These are phyloP conservation scores for Camelina sativa DNA, from an alignment of 345 rosid genomes.

Conservation along the genomic window DNA sequence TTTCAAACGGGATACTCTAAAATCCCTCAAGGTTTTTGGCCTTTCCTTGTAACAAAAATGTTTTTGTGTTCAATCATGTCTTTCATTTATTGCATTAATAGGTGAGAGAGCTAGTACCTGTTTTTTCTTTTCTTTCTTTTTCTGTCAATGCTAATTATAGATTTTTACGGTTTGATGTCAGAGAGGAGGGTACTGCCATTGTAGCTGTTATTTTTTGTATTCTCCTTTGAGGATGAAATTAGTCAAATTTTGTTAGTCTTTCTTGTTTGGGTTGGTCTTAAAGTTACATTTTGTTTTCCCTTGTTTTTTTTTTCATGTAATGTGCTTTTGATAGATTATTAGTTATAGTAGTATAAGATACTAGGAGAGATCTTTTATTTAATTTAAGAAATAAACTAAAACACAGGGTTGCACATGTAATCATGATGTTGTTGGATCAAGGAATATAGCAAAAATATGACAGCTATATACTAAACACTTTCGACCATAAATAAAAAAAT, in stretches of 20 bases:
- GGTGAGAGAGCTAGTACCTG: constrained; percentile 20
- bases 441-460: constrained; percentile 26
- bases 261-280: background rate
- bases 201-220: constrained; percentile 11
- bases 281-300: too few species aligned
- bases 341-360: background rate
- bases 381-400: constrained; percentile 11
- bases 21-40: constrained; percentile 14
- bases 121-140: background rate
- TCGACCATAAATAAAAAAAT: constrained; percentile 8
- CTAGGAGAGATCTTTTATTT: background rate
- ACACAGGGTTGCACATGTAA: constrained; percentile 47
- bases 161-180: constrained; percentile 2
- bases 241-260: constrained; percentile 26
- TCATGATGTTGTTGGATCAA: constrained; percentile 45
- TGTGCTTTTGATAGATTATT: background rate
- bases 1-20: background rate
- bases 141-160: constrained; percentile 36
- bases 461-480: background rate
- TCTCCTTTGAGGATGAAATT: constrained; percentile 4
- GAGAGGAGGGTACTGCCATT: background rate
- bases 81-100: constrained; percentile 28
- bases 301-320: too few species aligned
- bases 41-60: background rate
- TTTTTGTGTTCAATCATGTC: constrained; percentile 10